Evolutionary conservation across 192 early-diverging fungal species (phyloP).

Genomic region (Coemansia pectinata): DNA sequence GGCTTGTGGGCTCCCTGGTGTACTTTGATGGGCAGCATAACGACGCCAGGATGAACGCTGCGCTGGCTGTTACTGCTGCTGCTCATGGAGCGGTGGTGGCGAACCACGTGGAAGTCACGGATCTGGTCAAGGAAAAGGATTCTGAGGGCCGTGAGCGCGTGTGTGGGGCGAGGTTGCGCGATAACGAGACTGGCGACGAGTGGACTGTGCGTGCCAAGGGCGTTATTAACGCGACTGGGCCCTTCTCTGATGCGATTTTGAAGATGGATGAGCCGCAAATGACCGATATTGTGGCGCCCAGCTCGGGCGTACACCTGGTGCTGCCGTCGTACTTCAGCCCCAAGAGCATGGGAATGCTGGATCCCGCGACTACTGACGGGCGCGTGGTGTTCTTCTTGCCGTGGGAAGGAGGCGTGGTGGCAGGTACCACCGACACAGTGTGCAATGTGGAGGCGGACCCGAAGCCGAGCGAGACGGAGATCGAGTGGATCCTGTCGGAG

Average conservation of each 20-base stretch:
- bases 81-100: conserved; percentile 88
- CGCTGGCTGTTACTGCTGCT: conserved; percentile 86
- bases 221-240: conserved; percentile 88
- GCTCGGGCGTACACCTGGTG: conserved; percentile 91
- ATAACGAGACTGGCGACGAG: conserved; percentile 82
- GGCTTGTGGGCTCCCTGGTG: conserved; percentile 89
- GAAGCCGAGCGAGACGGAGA: conserved; percentile 87
- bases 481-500: conserved; percentile 93
- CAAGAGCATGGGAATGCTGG: conserved; percentile 91
- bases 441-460: conserved; percentile 83
- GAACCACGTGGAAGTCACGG: conserved; percentile 90
- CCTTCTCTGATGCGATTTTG: conserved; percentile 79
- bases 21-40: conserved; percentile 99
- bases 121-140: conserved; percentile 69
- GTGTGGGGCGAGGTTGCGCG: conserved; percentile 78
- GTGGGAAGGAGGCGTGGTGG: conserved; percentile 95
- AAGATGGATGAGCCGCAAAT: conserved; percentile 82
- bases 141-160: conserved; percentile 58
- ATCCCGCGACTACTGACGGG: conserved; percentile 91
- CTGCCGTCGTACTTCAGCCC: conserved; percentile 95
- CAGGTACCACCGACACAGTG: conserved; percentile 94
- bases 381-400: conserved; percentile 98
- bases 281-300: conserved; percentile 88
- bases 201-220: conserved; percentile 89
- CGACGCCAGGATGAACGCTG: conserved; percentile 96